Percentiles rank a stretch among this genome's conserved stretches.
These are phyloP conservation scores for Elsinoe necatrix DNA, from an alignment of 2,329 filamentous ascomycete genomes.

Conservation along the genomic window DNA sequence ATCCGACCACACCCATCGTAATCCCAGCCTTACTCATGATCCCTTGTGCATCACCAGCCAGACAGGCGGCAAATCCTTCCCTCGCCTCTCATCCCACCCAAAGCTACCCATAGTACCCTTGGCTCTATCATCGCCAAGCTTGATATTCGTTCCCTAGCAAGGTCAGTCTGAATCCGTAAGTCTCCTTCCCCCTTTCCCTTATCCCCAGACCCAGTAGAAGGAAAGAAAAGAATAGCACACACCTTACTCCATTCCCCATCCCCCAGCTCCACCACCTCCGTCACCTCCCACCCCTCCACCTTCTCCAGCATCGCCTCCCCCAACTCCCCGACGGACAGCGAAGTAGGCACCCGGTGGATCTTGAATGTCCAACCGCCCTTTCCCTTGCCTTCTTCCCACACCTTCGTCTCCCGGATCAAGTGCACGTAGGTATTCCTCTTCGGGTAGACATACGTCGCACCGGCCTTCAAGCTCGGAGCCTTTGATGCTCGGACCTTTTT, in stretches of 20 bases:
- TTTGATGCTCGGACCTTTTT: neutral
- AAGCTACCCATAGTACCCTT: constrained; percentile 24
- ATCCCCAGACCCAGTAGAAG: too few relatives aligned
- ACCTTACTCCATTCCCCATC: constrained; percentile 27
- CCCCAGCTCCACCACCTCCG: constrained; percentile 28
- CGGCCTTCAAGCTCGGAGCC: constrained; percentile 17
- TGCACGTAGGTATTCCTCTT: constrained; percentile 25
- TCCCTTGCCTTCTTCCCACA: constrained; percentile 22
- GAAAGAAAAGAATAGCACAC: constrained; percentile 7
- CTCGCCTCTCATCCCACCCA: constrained; percentile 28
- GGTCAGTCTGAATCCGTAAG: neutral
- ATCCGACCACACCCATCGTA: neutral
- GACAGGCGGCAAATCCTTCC: constrained; percentile 27
- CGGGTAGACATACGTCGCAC: constrained; percentile 26
- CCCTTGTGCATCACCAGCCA: constrained; percentile 29
- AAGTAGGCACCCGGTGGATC: constrained; percentile 27
- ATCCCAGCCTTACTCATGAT: constrained; percentile 12
- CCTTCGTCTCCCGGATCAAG: constrained; percentile 23
- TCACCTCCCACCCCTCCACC: constrained; percentile 26
- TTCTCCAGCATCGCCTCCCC: constrained; percentile 25
- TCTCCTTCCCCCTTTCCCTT: too few relatives aligned
- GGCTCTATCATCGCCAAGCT: constrained; percentile 24
- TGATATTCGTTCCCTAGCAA: constrained; percentile 25
- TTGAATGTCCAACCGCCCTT: constrained; percentile 23
- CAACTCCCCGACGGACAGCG: constrained; percentile 23